phyloP scores from a whole-genome alignment of 257 asterid species.

The Nicotiana undulata region DNA sequence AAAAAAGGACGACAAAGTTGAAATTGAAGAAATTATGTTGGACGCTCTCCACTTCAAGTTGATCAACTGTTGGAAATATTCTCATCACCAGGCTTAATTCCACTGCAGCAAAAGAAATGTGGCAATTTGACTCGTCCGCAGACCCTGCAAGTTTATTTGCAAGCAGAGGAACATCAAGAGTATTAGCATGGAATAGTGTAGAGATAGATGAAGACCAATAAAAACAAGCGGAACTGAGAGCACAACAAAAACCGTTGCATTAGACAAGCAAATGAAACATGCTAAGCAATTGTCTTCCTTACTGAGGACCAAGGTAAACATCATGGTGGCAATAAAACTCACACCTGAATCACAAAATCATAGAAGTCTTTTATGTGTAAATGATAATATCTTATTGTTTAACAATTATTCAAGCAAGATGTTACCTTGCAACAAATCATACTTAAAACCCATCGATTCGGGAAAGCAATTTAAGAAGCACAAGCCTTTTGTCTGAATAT shows the following conservation, averaged over 20 bases:
- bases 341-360: not conserved
- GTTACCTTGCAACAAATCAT: not conserved
- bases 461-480: not conserved
- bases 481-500: not conserved
- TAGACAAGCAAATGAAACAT: not conserved
- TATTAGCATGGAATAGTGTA: not conserved
- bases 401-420: not conserved
- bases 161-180: not conserved
- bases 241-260: not conserved
- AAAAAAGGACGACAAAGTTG: not conserved
- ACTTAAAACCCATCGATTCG: not conserved
- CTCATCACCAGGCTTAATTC: conserved; percentile 44
- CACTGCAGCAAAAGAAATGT: conserved; percentile 91
- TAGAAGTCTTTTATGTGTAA: not conserved
- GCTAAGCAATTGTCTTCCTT: not conserved
- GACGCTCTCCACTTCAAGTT: not conserved
- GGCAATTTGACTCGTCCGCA: conserved; percentile 93
- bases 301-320: not conserved
- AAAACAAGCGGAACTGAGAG: not conserved
- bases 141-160: conserved; percentile 43
- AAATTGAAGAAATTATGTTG: not conserved
- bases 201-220: not conserved
- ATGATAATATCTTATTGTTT: not conserved
- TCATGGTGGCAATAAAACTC: not conserved
- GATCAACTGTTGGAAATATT: not conserved